Evolutionary conservation across 176 grass and related monocot genomes (phyloP).

Genomic region (Metroxylon sagu): DNA sequence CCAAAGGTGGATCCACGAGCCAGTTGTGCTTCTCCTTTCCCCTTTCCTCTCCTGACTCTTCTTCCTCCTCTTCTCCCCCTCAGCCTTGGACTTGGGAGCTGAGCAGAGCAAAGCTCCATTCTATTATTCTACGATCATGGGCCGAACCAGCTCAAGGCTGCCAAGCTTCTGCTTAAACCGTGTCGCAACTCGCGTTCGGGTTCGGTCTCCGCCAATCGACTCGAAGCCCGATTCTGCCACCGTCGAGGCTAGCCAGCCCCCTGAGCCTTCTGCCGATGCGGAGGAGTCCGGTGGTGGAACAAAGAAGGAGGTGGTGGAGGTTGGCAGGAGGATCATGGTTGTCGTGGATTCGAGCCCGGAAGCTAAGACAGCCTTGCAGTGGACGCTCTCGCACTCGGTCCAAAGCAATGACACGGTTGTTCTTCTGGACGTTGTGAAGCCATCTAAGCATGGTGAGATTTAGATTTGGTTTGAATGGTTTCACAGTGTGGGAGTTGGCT

Average conservation of each 20-base stretch:
- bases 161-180: slow-evolving; percentile 57
- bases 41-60: neutral
- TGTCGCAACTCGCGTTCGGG: slow-evolving; percentile 18
- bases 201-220: slow-evolving; percentile 19
- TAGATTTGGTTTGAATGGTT: neutral
- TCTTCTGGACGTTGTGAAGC: slow-evolving; percentile 47
- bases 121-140: slow-evolving; percentile 7
- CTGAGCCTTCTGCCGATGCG: neutral
- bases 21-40: slow-evolving; percentile 17
- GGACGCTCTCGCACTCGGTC: slow-evolving; percentile 68
- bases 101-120: no score
- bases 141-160: slow-evolving; percentile 17
- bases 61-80: slow-evolving; percentile 4
- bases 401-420: slow-evolving; percentile 46
- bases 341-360: slow-evolving; percentile 40
- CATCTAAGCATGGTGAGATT: slow-evolving; percentile 24
- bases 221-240: slow-evolving; percentile 12
- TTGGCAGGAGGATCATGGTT: slow-evolving; percentile 54
- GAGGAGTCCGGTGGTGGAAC: neutral
- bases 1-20: slow-evolving; percentile 19
- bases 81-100: no score
- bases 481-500: no score
- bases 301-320: neutral
- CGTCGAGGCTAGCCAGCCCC: neutral
- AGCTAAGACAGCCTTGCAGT: slow-evolving; percentile 55